Conservation (phyloP, 495 filamentous ascomycete genomes). For the Oidiodendron maius region DNA sequence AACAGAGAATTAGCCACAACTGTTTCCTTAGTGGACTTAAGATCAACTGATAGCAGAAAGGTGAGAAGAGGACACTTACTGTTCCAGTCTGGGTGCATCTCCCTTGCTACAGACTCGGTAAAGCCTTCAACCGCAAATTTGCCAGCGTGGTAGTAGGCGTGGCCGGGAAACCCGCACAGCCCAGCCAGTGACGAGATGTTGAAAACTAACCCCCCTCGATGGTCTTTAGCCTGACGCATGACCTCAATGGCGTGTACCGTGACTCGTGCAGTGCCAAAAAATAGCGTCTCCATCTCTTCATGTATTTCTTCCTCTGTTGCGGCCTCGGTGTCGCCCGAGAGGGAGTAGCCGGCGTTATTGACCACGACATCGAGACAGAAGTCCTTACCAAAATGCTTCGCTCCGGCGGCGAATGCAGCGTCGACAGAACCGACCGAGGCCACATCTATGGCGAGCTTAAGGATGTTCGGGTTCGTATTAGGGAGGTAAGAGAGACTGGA, state of each 20-base stretch:
- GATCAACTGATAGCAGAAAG: too few species aligned
- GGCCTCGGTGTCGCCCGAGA: constrained; percentile 39
- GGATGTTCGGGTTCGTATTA: constrained; percentile 26
- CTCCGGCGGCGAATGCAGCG: constrained; percentile 25
- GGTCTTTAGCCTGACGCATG: constrained; percentile 25
- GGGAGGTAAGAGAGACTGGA: constrained; percentile 27
- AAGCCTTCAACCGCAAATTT: constrained; percentile 53
- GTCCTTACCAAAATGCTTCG: constrained; percentile 13
- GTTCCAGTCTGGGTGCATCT: constrained; percentile 43
- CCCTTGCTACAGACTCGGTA: constrained; percentile 45
- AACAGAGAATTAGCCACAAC: not conserved
- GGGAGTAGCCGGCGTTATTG: constrained; percentile 50
- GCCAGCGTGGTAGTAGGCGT: constrained; percentile 48
- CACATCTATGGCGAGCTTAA: constrained; percentile 38
- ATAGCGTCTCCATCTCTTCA: constrained; percentile 42
- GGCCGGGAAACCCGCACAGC: constrained; percentile 36
- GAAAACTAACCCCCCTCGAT: constrained; percentile 42
- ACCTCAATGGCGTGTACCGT: constrained; percentile 35
- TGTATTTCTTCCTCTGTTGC: constrained; percentile 32
- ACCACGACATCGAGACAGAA: constrained; percentile 44
- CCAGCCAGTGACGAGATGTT: constrained; percentile 50
- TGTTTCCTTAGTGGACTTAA: not conserved
- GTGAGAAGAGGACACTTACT: constrained; percentile 19
- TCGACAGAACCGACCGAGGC: constrained; percentile 37
- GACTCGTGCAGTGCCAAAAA: constrained; percentile 43